These are phyloP conservation scores for Phytophthora sansomeana DNA, from an alignment of 352 stramenopile genomes.

Conservation along the genomic window DNA sequence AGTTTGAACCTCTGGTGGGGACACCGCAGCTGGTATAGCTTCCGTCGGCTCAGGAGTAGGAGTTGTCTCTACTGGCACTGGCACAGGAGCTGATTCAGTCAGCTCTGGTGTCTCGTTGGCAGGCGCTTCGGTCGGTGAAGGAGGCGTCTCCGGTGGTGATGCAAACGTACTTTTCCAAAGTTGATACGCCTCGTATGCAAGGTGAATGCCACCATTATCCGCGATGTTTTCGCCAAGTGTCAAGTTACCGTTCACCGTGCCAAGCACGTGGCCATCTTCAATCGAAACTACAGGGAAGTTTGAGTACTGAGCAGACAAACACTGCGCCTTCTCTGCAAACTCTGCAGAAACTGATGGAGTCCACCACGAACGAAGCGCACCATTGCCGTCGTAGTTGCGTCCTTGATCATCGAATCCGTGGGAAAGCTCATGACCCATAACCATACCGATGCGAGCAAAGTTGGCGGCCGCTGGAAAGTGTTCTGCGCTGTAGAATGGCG, in stretches of 20 bases:
- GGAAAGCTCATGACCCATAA: constrained; percentile 95
- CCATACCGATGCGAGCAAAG: constrained; percentile 92
- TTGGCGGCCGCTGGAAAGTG: constrained; percentile 89
- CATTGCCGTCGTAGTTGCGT: constrained; percentile 84
- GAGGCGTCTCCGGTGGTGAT: constrained; percentile 7
- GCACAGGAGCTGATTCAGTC: not conserved
- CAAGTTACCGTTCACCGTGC: constrained; percentile 89
- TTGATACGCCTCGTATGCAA: constrained; percentile 87
- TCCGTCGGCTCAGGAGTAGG: not conserved
- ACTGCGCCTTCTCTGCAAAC: constrained; percentile 65
- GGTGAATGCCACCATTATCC: constrained; percentile 88
- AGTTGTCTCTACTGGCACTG: not conserved
- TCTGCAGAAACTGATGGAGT: constrained; percentile 58
- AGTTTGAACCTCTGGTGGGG: not conserved
- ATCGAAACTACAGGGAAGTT: constrained; percentile 52
- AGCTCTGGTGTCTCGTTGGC: not conserved
- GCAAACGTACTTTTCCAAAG: constrained; percentile 48
- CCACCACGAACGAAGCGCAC: constrained; percentile 94
- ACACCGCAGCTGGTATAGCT: not conserved
- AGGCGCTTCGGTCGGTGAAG: constrained; percentile 5
- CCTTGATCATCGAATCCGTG: constrained; percentile 96
- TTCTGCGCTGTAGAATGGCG: constrained; percentile 77
- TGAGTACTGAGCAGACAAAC: constrained; percentile 69
- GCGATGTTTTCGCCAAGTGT: constrained; percentile 95
- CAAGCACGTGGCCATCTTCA: constrained; percentile 50